These are phyloP conservation scores for Vitis rotundifolia DNA, from an alignment of 164 flowering plant genomes.

Conservation along the genomic window DNA sequence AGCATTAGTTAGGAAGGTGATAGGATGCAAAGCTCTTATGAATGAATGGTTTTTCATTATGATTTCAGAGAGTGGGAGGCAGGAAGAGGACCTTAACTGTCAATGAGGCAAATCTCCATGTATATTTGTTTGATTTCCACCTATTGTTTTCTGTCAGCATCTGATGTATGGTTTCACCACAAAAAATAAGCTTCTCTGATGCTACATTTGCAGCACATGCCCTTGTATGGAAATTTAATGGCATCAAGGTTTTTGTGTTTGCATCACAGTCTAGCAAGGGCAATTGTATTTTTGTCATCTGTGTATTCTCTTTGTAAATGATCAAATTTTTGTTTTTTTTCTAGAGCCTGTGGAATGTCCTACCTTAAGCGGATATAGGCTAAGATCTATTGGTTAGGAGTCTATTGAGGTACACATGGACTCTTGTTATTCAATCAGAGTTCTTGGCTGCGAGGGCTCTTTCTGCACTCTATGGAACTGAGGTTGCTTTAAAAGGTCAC, in stretches of 20 bases:
- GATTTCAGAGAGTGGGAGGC: too few species aligned
- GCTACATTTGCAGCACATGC: neutral
- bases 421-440: neutral
- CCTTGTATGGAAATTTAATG: neutral
- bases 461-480: neutral
- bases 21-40: too few species aligned
- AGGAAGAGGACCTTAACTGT: too few species aligned
- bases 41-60: too few species aligned
- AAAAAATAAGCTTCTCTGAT: too few species aligned
- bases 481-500: neutral
- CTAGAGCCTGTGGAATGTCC: neutral
- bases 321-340: neutral
- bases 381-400: too few species aligned
- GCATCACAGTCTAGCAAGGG: neutral
- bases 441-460: neutral
- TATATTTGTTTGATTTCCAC: too few species aligned
- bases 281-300: neutral
- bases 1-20: too few species aligned
- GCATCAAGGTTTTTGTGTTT: neutral
- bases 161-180: neutral
- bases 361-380: neutral
- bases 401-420: too few species aligned
- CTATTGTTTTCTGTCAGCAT: neutral
- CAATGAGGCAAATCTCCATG: too few species aligned
- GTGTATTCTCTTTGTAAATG: neutral